Conservation (phyloP, 129 eudicot genomes). For the Ambrosia trifida region DNA sequence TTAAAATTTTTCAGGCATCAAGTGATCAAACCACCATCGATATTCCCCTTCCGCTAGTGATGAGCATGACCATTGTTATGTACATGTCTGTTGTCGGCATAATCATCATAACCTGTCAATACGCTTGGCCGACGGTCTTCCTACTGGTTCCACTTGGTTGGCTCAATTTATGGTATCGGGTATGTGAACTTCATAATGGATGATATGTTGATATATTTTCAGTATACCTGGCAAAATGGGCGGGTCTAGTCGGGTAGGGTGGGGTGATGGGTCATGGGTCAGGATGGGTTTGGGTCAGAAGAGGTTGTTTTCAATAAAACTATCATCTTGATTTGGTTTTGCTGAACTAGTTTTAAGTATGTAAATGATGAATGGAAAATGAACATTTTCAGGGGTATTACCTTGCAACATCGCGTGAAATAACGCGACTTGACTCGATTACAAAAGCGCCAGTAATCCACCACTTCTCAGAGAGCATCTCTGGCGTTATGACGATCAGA, state of each 20-base stretch:
- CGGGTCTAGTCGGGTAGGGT: background rate
- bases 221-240: no score
- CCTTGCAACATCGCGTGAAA: slow-evolving; percentile 68
- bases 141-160: slow-evolving; percentile 60
- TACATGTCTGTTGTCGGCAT: slow-evolving; percentile 54
- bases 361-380: no score
- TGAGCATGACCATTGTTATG: slow-evolving; percentile 42
- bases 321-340: no score
- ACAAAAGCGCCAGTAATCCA: slow-evolving; percentile 73
- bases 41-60: slow-evolving; percentile 50
- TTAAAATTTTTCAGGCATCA: slow-evolving; percentile 55
- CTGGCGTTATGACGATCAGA: slow-evolving; percentile 71
- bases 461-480: slow-evolving; percentile 66
- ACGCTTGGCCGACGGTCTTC: slow-evolving; percentile 72
- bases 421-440: slow-evolving; percentile 64
- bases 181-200: slow-evolving; percentile 22
- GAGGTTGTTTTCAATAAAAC: no score
- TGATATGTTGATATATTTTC: no score
- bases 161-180: slow-evolving; percentile 82
- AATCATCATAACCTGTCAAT: slow-evolving; percentile 55
- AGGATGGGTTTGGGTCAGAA: no score
- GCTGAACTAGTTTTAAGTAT: no score
- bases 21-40: slow-evolving; percentile 69
- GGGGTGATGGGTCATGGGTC: no score
- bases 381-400: slow-evolving; percentile 51